Evolutionary conservation across 2,329 filamentous ascomycete species (phyloP), one percentile per base, ranked within the genome.

Genomic region (Colletotrichum incanum): DNA sequence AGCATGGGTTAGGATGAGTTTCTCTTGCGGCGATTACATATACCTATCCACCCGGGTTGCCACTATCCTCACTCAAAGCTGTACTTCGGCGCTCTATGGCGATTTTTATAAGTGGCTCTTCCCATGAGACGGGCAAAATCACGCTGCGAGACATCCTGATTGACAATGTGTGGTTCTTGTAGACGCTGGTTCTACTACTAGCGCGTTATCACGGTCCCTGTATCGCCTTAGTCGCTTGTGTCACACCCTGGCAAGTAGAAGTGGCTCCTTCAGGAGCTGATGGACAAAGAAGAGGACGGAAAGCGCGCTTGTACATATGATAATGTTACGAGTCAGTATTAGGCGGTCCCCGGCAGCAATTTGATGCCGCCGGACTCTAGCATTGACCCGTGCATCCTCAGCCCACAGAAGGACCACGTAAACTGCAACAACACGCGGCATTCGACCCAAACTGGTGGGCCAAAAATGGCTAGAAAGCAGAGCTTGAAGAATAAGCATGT

Each of bases 31-130:
- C 11, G 6, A n/a, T 7, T 28, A 2, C 16, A 5, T 50, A 11
- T 6, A 14, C 5, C 23, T 16, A 50, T 26, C 23, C 2, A 50
- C 12, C 7, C 14, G 1, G 12, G 23, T 26, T 12, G 12, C n/a
- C n/a, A 7, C n/a, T 49, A 2, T 9, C 11, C 9, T 49, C n/a
- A 23, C 47, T 5, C n/a, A 26, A 6, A 5, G 5, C 7, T 14
- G 2, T 26, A 6, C 12, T 26, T 16, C 1, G 1, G n/a, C 5
- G 2, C 14, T 9, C 6, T n/a, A 1, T 26, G 26, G 23, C 0
- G 11, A 50, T 3, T 50, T 14, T 9, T 26, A 2, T 6, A 14
- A 50, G 11, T 28, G 4, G 23, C 23, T 26, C 4, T 18, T 14
- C 5, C 49, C 23, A 6, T 16, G 11, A 6, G 23, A 14, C 26